Percentiles rank a stretch among this genome's conserved stretches.
These are phyloP conservation scores for Amanita subjunquillea DNA, from an alignment of 768 basidiomycete genomes.

Conservation along the genomic window DNA sequence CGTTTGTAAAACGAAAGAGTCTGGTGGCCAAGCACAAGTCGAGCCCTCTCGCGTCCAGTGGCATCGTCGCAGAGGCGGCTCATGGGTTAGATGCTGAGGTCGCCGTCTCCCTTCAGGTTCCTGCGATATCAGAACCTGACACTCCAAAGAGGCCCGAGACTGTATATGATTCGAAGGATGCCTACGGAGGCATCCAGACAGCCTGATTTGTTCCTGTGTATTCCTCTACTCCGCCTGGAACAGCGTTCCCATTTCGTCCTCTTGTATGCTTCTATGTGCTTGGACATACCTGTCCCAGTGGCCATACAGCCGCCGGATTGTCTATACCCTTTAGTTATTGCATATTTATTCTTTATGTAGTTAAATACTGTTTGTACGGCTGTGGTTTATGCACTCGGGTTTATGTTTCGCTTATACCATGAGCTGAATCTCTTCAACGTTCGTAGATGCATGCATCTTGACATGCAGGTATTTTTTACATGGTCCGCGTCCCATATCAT, in stretches of 20 bases:
- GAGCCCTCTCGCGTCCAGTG: constrained; percentile 29
- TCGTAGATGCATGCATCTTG: too few species aligned
- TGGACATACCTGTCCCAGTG: background rate
- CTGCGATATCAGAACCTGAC: constrained; percentile 7
- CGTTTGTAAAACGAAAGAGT: constrained; percentile 13
- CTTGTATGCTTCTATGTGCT: background rate
- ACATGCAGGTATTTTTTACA: too few species aligned
- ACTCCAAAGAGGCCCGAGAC: constrained; percentile 31
- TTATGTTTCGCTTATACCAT: too few species aligned
- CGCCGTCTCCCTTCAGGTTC: background rate
- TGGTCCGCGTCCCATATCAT: background rate
- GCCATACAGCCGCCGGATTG: background rate
- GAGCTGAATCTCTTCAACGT: too few species aligned
- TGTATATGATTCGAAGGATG: constrained; percentile 56
- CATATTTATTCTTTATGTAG: background rate
- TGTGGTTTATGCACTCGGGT: too few species aligned
- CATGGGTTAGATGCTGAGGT: background rate
- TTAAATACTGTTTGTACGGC: too few species aligned
- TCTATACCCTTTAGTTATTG: constrained; percentile 1
- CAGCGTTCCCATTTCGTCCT: background rate
- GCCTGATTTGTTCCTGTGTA: background rate
- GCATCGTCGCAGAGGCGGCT: background rate
- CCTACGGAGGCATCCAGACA: constrained; percentile 56
- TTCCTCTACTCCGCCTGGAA: background rate
- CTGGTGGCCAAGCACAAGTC: constrained; percentile 22